Base-by-base conservation (phyloP, 805 yeast genomes). In the Metschnikowia reukaufii region DNA sequence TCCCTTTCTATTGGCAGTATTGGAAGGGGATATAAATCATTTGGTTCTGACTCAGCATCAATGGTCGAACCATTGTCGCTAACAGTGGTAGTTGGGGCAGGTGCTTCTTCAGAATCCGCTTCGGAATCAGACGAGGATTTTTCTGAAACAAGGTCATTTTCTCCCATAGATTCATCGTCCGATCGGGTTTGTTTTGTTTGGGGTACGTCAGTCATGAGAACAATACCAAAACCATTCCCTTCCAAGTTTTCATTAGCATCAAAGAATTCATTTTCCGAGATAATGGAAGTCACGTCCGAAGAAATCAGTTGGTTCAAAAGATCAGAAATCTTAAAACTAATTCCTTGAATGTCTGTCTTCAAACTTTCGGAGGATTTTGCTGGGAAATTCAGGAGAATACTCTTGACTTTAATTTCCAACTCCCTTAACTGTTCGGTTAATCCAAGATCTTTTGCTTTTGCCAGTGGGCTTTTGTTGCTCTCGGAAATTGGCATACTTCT, bases 21-120 rank as follows among this genome's bases (percentile, higher is more conserved):
- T 0, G 91, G 87, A 39, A 91, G 72, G 1, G 97, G 97, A 53
- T 77, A 83, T n/a, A 88, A 65, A 36, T 71, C 76, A 12, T 50
- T 54, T 33, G 57, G 64, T n/a, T 51, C 60, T 2, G 45, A 17
- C 2, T 13, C 15, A 2, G 9, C 17, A 9, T 21, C 40, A 1
- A 5, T 27, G 2, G 35, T 44, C n/a, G 30, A 30, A 4, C 39
- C 39, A 1, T 33, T 23, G 12, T 38, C 38, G 16, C 31, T 18
- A 3, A 36, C 16, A 6, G 35, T 31, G 13, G 35, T n/a, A 2
- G 46, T 45, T 0, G 54, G 48, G n/a, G 33, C 45, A 2, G 52
- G 52, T 9, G 48, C 32, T 9, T 52, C 58, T 13, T 49, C 59
- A 1, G 49, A 46, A 4, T 50, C 52, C 20, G 33, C 43, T 4